phyloP scores from a whole-genome alignment of 2,329 filamentous ascomycete species.

The Claviceps fusiformis region DNA sequence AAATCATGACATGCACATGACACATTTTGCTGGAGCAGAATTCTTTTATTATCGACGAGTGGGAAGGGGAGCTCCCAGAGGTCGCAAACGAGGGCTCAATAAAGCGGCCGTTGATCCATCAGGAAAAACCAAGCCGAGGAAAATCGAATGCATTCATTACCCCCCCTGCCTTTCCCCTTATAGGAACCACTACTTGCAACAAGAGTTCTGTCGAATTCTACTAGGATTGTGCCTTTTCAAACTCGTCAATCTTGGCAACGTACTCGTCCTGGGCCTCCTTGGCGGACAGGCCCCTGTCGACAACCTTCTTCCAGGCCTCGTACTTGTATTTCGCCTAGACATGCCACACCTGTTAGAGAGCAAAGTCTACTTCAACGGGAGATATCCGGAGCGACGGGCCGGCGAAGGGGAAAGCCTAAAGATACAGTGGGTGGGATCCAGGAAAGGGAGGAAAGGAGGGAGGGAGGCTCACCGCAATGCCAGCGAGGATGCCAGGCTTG shows the following conservation, averaged over 20 bases:
- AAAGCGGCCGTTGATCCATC: too few relatives aligned
- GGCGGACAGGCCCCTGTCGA: constrained; percentile 47
- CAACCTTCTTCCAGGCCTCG: constrained; percentile 27
- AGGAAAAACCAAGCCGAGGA: too few relatives aligned
- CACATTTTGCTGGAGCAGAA: not conserved
- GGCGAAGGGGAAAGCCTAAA: too few relatives aligned
- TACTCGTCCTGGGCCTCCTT: constrained; percentile 66
- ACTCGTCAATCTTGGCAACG: constrained; percentile 53
- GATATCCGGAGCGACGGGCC: not conserved
- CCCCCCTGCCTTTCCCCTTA: too few relatives aligned
- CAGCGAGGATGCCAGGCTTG: not conserved
- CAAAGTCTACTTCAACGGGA: not conserved
- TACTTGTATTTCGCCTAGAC: not conserved
- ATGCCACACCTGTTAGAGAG: not conserved
- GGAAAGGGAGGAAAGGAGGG: not conserved
- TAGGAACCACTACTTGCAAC: not conserved
- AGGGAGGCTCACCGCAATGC: not conserved
- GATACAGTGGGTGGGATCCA: not conserved
- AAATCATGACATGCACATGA: not conserved
- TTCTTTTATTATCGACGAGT: not conserved
- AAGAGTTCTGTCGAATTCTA: not conserved
- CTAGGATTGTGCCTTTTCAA: constrained; percentile 39
- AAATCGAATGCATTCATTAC: too few relatives aligned
- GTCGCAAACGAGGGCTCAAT: too few relatives aligned
- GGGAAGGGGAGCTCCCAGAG: too few relatives aligned